Conservation (phyloP, 2,329 filamentous ascomycete genomes). For the Claviceps capensis region DNA sequence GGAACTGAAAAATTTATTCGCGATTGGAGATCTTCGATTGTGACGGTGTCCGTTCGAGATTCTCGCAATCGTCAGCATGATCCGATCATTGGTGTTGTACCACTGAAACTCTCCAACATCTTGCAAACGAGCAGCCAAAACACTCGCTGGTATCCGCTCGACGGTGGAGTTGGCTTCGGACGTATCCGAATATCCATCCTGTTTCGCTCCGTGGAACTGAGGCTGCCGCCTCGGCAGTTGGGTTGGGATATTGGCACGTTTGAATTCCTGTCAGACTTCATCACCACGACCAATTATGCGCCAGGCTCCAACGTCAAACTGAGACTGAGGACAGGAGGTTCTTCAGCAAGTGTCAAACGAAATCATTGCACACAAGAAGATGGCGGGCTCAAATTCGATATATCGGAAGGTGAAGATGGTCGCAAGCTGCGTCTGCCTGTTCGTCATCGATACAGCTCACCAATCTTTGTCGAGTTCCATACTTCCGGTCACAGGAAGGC, state of each 20-base stretch:
- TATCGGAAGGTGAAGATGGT: conserved; percentile 27
- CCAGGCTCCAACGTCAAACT: conserved; percentile 59
- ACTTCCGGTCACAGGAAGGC: conserved; percentile 52
- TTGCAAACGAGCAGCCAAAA: conserved; percentile 74
- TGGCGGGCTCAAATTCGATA: conserved; percentile 35
- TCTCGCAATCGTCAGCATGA: conserved; percentile 84
- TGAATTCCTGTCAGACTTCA: conserved; percentile 61
- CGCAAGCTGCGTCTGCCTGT: conserved; percentile 63
- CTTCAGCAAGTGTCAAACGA: conserved; percentile 54
- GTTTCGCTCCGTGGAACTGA: conserved; percentile 79
- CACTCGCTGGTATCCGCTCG: conserved; percentile 90
- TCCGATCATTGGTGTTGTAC: conserved; percentile 83
- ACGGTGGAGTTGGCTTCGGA: conserved; percentile 86
- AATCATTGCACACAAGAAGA: conserved; percentile 47
- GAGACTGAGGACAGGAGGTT: conserved; percentile 71
- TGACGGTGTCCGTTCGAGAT: conserved; percentile 82
- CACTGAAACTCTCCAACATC: conserved; percentile 77
- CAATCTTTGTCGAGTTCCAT: conserved; percentile 79
- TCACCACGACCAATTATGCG: conserved; percentile 50
- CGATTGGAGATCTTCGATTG: conserved; percentile 79
- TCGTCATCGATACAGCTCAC: conserved; percentile 78
- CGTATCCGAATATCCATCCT: conserved; percentile 77
- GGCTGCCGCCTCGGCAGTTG: conserved; percentile 69
- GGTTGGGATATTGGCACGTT: conserved; percentile 96
- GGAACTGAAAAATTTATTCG: conserved; percentile 87